Base-by-base conservation (phyloP, 768 basidiomycete genomes). In the Vararia minispora region DNA sequence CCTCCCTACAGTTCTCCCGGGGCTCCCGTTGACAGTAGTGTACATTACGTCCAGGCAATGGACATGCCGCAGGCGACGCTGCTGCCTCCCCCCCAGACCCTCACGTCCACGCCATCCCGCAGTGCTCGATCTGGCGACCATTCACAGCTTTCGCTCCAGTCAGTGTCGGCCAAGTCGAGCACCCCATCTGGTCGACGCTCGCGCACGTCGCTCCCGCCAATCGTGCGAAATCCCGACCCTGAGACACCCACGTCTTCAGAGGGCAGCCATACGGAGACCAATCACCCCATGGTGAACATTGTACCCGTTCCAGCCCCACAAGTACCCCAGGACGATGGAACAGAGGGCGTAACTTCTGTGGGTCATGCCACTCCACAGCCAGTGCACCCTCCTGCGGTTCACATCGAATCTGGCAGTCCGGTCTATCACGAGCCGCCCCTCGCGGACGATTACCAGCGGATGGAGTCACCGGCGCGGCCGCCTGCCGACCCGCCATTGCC, bases 211-310 rank as follows among this genome's bases (percentile, higher is more conserved):
- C 45, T 24, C 13, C 41, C 39, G 9, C 44, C 45, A 6, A 43
- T 33, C 10, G 47, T 48, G 26, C 47, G 45, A 28, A 48, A 48
- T 34, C 47, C 47, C 2, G 47, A 48, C 25, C 45, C 47, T 18
- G 27, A 31, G 1, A 12, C 40, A 16, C 27, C 41, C 22, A 39
- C 38, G n/a, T n/a, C n/a, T n/a, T n/a, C n/a, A n/a, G 47, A 34
- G 22, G 35, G 33, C 8, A 28, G 13, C 11, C 24, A 24, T 6
- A 25, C 25, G n/a, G n/a, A n/a, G n/a, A n/a, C n/a, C n/a, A n/a
- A n/a, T n/a, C n/a, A n/a, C n/a, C n/a, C n/a, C n/a, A n/a, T n/a
- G n/a, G n/a, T n/a, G n/a, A n/a, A n/a, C n/a, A n/a, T n/a, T n/a
- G n/a, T n/a, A n/a, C n/a, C n/a, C n/a, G n/a, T n/a, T n/a, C n/a